Base-by-base conservation (phyloP, 2,329 filamentous ascomycete species). In the Ophiostoma triangulosporum region DNA sequence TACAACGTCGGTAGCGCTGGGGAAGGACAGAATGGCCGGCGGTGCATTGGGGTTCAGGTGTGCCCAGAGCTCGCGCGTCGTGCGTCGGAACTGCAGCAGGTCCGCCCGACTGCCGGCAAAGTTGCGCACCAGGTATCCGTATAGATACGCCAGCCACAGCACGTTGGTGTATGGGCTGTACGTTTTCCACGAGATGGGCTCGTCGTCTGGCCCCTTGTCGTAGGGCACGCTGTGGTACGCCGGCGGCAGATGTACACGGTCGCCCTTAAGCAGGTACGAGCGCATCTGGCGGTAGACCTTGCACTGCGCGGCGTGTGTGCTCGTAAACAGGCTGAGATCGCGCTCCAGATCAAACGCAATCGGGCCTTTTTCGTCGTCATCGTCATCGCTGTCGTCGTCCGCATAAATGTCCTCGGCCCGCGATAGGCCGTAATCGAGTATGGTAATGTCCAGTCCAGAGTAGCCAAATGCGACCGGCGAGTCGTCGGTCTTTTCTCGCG, bases 391-490 rank as follows among this genome's bases (percentile, higher is more conserved):
- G 17, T 43, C 38, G 2, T 67, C 64, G 26, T 67, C 65, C 7
- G 60, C 62, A 17, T 69, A 64, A n/a, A 57, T 17, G 9, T 62
- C 60, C 14, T 62, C 58, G 50, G 78, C 80, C 17, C 80, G 72
- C 1, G 80, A 84, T 14, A 84, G 69, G 0, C 80, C 80, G 57
- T 83, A 84, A 64, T 84, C 80, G 5, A 84, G 68, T 38, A 84
- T 78, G 0, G 80, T 83, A 48, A 83, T 76, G 53, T 82, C 77
- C 4, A 83, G 67, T 1, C 78, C 79, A 0, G 80, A 83, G 58
- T 71, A 75, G 27, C 79, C 79, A 63, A 80, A 80, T 50, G 69
- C 67, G 3, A 69, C 65, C 0, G 60, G 58, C 3, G 65, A 62
- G 3, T 31, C 22, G 32, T 40, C 48, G 2, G 17, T 26, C n/a